Base-by-base conservation (phyloP, 75 land plant genomes). In the Picea sitchensis region DNA sequence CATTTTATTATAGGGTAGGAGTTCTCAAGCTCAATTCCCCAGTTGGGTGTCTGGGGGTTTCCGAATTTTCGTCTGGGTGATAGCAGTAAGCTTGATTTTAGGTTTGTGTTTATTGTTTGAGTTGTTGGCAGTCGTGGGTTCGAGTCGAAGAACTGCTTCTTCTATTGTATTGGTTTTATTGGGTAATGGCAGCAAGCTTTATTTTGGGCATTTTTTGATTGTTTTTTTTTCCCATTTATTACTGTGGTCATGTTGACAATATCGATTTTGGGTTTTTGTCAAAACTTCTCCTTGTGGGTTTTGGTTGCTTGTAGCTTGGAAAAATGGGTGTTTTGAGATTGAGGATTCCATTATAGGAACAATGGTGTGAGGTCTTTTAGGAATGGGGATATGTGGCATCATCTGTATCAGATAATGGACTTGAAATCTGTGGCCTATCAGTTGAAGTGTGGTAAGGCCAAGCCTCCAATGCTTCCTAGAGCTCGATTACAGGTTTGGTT, bases 401-500 rank as follows among this genome's bases (percentile, higher is more conserved):
- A 38, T 34, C 41, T 41, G 44, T 41, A 41, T 41, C 44, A 67
- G n/a, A 67, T 34, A 15, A 67, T 67, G 71, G 71, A 67, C 36
- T 34, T 67, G 41, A 67, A 67, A 67, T 67, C 71, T 67, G 44
- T 67, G 15, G 71, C 44, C 36, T 67, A 34, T 34, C 71, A 67
- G 44, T 36, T 67, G 2, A 67, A 67, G 41, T 34, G 71, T 34
- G 71, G 36, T 67, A 67, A 67, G 36, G 71, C 41, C 6, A 67
- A 67, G 71, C 71, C 71, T 34, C 44, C 71, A 36, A 67, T 67
- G 71, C 71, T 67, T 67, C 71, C 15, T 5, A 81, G 85, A 76
- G 83, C 88, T 15, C 74, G 91, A 44, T 26, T 86, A n/a, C 80
- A 85, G 81, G 85, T 84, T 12, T 92, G 94, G 93, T 85, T 95